Base-by-base conservation (phyloP, 75 land plant genomes). In the Cunninghamia lanceolata region DNA sequence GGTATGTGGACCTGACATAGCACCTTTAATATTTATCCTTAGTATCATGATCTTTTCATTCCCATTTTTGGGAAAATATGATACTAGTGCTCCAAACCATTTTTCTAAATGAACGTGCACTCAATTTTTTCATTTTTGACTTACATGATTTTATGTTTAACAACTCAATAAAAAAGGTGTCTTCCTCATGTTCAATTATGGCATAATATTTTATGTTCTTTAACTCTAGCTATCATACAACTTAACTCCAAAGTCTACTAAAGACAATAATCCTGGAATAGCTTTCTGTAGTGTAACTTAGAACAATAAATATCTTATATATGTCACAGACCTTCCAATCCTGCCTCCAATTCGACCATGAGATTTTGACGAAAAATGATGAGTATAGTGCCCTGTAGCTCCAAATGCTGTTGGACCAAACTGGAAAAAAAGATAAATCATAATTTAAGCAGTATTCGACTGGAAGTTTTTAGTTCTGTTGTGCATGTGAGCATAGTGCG, bases 301-400 rank as follows among this genome's bases (percentile, higher is more conserved):
- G 6, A 34, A 88, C 43, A 89, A 32, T 77, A n/a, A 35, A 88
- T 71, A 68, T 80, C 34, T 28, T 80, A 28, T 10, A 80, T 50
- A 50, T 78, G 42, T 36, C 82, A 87, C 84, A 43, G 82, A 96
- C 99, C 98, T 96, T 88, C 99, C 99, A 89, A 98, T 30, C 86
- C 89, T 94, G 66, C 95, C 99, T 75, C 91, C 90, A 86, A 98
- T 85, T 50, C 94, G 90, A 13, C 99, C 99, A 87, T 94, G 94
- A 40, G 99, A 98, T 79, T 94, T 94, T 77, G 91, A 82, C 52
- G 99, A 98, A 83, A 98, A 93, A 38, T 87, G 90, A 76, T 85
- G 96, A 82, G 91, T 93, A 83, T 95, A 96, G 79, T 93, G 93
- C 43, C 88, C 97, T 43, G 93, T 87, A 63, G 94, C 91, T 45